Evolutionary conservation across 345 rosid genomes (phyloP).

Genomic region (Eucalyptus urophylla): DNA sequence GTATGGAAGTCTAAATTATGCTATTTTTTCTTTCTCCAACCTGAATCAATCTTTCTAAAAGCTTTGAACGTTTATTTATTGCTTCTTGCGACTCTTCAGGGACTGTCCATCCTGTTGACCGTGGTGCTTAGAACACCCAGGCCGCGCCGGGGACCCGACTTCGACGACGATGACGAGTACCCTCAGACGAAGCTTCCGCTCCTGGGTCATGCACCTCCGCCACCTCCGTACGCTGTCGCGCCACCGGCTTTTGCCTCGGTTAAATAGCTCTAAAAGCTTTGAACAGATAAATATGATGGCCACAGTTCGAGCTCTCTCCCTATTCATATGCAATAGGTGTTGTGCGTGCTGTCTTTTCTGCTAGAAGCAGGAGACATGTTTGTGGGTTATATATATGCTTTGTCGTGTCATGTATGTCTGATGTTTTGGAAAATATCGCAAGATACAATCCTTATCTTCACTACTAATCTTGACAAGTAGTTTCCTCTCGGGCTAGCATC

Average conservation of each 20-base stretch:
- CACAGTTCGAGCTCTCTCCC: not conserved
- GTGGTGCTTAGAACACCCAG: constrained; percentile 19
- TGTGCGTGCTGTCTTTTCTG: not conserved
- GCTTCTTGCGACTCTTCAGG: constrained; percentile 6
- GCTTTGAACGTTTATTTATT: not conserved
- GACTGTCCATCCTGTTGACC: constrained; percentile 13
- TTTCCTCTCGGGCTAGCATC: not conserved
- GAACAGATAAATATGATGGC: not conserved
- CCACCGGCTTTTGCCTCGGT: not conserved
- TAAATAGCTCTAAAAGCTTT: not conserved
- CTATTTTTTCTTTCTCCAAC: not conserved
- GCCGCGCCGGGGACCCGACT: not conserved
- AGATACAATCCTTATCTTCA: not conserved
- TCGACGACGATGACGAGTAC: constrained; percentile 16
- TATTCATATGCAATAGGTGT: not conserved
- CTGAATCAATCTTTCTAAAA: not conserved
- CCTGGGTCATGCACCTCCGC: not conserved
- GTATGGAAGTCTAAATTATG: too few relatives aligned
- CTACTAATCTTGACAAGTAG: not conserved
- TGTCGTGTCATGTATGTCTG: not conserved
- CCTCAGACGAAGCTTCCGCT: constrained; percentile 17
- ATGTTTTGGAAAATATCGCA: not conserved
- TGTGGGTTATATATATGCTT: not conserved
- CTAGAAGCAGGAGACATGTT: not conserved
- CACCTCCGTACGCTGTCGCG: not conserved